These are phyloP conservation scores for Cystobasidium tubakii DNA, from an alignment of 768 basidiomycete genomes.

Conservation along the genomic window DNA sequence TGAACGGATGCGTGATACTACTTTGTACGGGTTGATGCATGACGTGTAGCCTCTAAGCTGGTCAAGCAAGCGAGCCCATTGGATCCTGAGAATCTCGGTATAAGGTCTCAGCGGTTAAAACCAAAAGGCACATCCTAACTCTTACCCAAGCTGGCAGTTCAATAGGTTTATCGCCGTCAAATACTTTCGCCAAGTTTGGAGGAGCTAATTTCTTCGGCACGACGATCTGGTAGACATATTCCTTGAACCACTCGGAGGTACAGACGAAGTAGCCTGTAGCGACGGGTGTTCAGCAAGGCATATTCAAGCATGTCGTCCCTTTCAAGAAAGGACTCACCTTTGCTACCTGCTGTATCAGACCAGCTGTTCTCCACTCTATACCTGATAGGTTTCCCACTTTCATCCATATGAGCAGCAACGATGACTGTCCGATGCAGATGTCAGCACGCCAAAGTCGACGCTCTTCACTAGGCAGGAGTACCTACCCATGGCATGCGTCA, in stretches of 20 bases:
- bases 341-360: constrained; percentile 56
- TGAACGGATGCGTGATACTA: too few species aligned
- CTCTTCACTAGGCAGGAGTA: constrained; percentile 37
- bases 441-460: too few species aligned
- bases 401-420: constrained; percentile 80
- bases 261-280: constrained; percentile 28
- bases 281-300: neutral
- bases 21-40: too few species aligned
- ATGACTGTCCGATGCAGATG: constrained; percentile 65
- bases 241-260: constrained; percentile 66
- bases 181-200: constrained; percentile 72
- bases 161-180: constrained; percentile 60
- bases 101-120: too few species aligned
- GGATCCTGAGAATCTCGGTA: neutral
- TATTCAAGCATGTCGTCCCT: constrained; percentile 41
- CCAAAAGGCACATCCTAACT: neutral
- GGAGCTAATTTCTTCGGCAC: constrained; percentile 33
- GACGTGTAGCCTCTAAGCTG: too few species aligned
- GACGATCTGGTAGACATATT: constrained; percentile 93
- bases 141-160: constrained; percentile 75
- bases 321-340: neutral
- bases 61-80: constrained; percentile 3
- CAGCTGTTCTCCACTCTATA: constrained; percentile 98
- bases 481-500: constrained; percentile 72
- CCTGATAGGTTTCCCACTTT: constrained; percentile 66